Evolutionary conservation across 2,329 filamentous ascomycete genomes (phyloP), one percentile per base, ranked within the genome.

Genomic region (Stemphylium lycopersici): DNA sequence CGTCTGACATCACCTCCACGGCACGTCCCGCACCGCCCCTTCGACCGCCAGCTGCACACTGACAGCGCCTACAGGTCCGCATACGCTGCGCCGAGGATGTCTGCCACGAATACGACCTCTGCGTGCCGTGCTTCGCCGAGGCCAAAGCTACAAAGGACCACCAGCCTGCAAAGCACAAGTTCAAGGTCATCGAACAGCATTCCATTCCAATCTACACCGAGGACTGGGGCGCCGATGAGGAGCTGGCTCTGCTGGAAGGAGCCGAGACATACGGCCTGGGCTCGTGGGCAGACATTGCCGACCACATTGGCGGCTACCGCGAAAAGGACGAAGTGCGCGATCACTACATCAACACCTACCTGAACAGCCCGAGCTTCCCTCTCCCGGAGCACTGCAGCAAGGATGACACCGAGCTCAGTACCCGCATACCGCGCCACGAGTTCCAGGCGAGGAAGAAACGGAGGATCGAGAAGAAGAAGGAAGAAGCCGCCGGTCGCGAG

Each of bases 211-310:
- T 99, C 54, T 99, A 96, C 69, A 89, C 93, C 63, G 84, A 86
- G 53, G 93, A 96, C 70, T 99, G 95, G 95, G 95, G 95, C 47
- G 95, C 95, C 20, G 95, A 99, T 72, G 95, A 99, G 74, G 95
- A 99, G 76, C 78, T 98, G n/a, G 79, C 98, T 4, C 79, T 99
- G 48, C 78, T 99, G 0, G 95, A 99, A 78, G 95, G 95, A 18
- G 92, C 91, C 10, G 95, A 99, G 76, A 96, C 91, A 53, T 99
- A 99, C 72, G 95, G 95, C 0, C 80, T 99, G 44, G 95, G 95
- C 3, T 98, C 93, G 18, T 99, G 95, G 93, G 91, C 93, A 34
- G 95, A 99, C 70, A 96, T 99, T 59, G 93, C 95, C 33, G 93
- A 99, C 75, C 95, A 99, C 74, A 98, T 99, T 67, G 95, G 95